Evolutionary conservation across 495 filamentous ascomycete genomes (phyloP).

Genomic region (Pyrenopolyporus hunteri): DNA sequence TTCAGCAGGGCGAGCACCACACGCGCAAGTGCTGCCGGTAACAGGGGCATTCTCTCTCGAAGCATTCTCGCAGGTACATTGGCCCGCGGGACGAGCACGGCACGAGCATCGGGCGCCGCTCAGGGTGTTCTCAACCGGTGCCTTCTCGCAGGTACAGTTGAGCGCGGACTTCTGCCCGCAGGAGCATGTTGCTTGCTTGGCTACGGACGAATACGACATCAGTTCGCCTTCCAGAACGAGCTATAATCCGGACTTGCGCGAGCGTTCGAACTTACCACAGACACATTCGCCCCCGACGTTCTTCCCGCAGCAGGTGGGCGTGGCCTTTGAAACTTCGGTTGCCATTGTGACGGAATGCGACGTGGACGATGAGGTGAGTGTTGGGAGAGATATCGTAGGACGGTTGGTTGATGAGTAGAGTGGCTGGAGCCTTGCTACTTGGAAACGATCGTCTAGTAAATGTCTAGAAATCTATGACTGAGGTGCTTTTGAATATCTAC

Average conservation of each 20-base stretch:
- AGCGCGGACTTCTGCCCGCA: conserved; percentile 87
- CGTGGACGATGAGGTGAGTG: not conserved
- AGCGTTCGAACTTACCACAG: conserved; percentile 50
- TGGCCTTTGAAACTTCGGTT: conserved; percentile 40
- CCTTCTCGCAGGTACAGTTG: conserved; percentile 83
- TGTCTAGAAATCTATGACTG: too few species aligned
- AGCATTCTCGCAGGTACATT: conserved; percentile 83
- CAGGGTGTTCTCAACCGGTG: conserved; percentile 73
- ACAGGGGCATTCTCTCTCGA: conserved; percentile 70
- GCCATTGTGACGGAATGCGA: conserved; percentile 30
- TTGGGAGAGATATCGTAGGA: not conserved
- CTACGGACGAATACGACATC: conserved; percentile 36
- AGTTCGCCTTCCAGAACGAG: not conserved
- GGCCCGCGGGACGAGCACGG: conserved; percentile 72
- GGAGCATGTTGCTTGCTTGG: conserved; percentile 73
- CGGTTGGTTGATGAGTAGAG: not conserved
- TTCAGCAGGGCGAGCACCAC: conserved; percentile 74
- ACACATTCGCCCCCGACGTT: conserved; percentile 51
- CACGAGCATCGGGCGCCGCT: conserved; percentile 84
- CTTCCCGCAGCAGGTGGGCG: conserved; percentile 59
- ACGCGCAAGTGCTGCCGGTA: conserved; percentile 65
- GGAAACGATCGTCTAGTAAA: too few species aligned
- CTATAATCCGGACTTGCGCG: not conserved
- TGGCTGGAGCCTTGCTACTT: too few species aligned
- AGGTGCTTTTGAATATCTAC: not conserved